Conservation (phyloP, 148 eudicot species). For the Dysphania ambrosioides region DNA sequence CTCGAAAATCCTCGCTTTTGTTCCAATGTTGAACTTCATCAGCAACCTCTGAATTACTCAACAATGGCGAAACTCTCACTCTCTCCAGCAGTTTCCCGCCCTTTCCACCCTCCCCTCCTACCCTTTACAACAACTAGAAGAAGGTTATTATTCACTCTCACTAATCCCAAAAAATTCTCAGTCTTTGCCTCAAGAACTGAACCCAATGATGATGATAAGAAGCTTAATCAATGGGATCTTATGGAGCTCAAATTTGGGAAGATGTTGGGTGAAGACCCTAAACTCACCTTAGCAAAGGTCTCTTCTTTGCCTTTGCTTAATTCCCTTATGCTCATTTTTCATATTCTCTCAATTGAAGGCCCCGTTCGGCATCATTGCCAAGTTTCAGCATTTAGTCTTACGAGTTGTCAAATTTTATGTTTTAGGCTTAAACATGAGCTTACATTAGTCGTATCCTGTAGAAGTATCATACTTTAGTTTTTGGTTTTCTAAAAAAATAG, state of each 20-base stretch:
- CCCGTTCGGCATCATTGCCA: no score
- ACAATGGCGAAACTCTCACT: constrained; percentile 49
- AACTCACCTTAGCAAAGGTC: constrained; percentile 90
- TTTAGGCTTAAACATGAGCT: no score
- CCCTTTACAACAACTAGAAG: constrained; percentile 21
- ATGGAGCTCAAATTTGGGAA: constrained; percentile 90
- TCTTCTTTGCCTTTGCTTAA: not conserved
- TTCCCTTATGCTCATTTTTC: constrained; percentile 4
- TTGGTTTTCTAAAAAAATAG: no score
- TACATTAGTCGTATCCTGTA: no score
- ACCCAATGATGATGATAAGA: constrained; percentile 16
- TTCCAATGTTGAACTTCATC: no score
- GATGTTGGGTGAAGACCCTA: constrained; percentile 90
- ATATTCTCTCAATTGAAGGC: not conserved
- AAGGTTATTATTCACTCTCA: constrained; percentile 31
- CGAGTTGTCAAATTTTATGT: no score
- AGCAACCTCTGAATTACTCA: not conserved
- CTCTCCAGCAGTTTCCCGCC: constrained; percentile 27
- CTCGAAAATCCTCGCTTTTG: constrained; percentile 20
- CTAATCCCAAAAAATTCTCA: constrained; percentile 33
- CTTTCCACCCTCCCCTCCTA: constrained; percentile 29
- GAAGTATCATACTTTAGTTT: no score
- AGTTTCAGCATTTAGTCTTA: no score
- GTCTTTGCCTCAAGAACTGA: constrained; percentile 60
- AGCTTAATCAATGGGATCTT: constrained; percentile 59